Conservation (phyloP, 2,329 filamentous ascomycete genomes). For the Zasmidium cellare region DNA sequence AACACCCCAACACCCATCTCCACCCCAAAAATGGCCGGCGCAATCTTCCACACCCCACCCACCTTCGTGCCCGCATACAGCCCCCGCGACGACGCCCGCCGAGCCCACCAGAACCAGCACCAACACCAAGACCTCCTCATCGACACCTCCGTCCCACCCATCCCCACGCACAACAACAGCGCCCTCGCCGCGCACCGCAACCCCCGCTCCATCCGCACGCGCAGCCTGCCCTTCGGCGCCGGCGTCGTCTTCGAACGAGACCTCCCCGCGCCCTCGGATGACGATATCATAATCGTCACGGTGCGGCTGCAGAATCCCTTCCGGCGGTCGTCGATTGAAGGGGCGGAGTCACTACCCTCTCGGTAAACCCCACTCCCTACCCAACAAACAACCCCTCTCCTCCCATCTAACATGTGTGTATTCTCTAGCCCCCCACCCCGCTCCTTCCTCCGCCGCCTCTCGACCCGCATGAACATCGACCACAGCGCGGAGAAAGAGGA, state of each 20-base stretch:
- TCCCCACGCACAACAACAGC: constrained; percentile 10
- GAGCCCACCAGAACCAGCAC: neutral
- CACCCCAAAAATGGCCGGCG: neutral
- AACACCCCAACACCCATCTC: neutral
- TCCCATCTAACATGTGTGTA: neutral
- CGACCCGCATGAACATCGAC: constrained; percentile 24
- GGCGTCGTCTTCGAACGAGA: constrained; percentile 24
- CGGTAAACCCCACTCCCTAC: constrained; percentile 11
- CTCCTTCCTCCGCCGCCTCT: constrained; percentile 28
- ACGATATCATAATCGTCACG: constrained; percentile 31
- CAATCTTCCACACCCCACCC: neutral
- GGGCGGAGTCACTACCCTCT: constrained; percentile 20
- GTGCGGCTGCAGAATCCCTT: constrained; percentile 24
- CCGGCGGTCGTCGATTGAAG: constrained; percentile 17
- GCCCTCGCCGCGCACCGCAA: constrained; percentile 15
- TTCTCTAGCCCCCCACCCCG: constrained; percentile 13
- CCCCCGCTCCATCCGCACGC: constrained; percentile 6
- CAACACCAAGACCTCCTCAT: neutral
- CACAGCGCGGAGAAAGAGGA: constrained; percentile 20
- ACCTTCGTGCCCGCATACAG: neutral
- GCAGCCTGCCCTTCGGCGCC: constrained; percentile 15
- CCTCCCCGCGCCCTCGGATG: constrained; percentile 12
- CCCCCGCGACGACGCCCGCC: neutral
- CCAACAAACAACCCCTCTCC: constrained; percentile 8
- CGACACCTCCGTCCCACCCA: neutral